Conservation (phyloP, 2,329 filamentous ascomycete species). For the Penicillium glabrum region DNA sequence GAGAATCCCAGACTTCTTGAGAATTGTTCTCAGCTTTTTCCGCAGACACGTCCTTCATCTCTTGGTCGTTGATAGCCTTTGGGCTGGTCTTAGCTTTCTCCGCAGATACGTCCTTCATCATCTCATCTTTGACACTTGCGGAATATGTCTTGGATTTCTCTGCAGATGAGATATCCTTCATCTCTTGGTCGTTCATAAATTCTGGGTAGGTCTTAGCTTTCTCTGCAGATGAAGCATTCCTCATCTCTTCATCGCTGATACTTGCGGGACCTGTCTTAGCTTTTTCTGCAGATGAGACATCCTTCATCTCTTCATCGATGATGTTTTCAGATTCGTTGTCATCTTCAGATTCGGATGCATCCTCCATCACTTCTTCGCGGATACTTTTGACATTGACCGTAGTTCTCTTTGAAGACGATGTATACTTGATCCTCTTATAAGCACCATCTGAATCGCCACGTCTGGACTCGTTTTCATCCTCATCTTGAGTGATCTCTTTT, state of each 20-base stretch:
- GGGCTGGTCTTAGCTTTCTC: neutral
- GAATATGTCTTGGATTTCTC: neutral
- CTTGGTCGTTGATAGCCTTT: too few relatives aligned
- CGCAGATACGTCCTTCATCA: neutral
- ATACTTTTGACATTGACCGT: neutral
- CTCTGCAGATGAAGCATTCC: neutral
- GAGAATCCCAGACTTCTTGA: too few relatives aligned
- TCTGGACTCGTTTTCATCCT: neutral
- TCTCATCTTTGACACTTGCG: neutral
- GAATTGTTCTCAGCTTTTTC: too few relatives aligned
- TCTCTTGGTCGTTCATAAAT: too few relatives aligned
- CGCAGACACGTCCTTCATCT: too few relatives aligned
- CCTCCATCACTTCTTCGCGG: neutral
- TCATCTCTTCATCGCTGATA: neutral
- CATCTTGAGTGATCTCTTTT: neutral
- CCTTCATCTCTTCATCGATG: neutral
- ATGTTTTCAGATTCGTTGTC: neutral
- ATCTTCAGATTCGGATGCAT: neutral
- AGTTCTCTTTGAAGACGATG: neutral
- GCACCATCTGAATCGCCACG: too few relatives aligned
- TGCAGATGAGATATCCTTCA: too few relatives aligned
- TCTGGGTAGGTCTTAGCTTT: too few relatives aligned
- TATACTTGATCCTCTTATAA: too few relatives aligned
- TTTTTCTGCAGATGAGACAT: neutral
- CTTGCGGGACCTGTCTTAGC: too few relatives aligned